Conservation (phyloP, 371 early-diverging fungal genomes). For the Choanephora cucurbitarum region DNA sequence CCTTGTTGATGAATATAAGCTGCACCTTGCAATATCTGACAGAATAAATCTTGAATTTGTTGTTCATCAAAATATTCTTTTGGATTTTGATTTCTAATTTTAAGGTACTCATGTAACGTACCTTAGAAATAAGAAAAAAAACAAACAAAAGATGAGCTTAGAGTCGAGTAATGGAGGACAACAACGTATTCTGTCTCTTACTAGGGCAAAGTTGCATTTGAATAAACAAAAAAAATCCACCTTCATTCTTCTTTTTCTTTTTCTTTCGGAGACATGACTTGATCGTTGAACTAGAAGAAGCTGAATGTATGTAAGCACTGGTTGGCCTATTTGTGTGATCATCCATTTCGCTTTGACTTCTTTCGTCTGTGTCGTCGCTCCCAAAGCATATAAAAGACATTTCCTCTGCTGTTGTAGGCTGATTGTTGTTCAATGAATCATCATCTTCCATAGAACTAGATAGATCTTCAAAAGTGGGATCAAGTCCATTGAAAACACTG, state of each 20-base stretch:
- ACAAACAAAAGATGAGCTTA: not conserved
- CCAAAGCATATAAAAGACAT: not conserved
- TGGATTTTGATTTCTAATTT: constrained; percentile 31
- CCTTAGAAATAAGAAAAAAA: constrained; percentile 27
- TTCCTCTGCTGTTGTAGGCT: not conserved
- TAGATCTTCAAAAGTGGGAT: constrained; percentile 13
- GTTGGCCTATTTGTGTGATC: not conserved
- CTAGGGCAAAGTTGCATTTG: constrained; percentile 89
- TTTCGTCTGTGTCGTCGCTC: not conserved
- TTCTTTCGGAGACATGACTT: not conserved
- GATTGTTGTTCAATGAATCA: not conserved
- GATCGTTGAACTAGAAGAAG: not conserved
- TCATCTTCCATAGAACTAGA: not conserved
- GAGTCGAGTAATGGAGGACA: no score
- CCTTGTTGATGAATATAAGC: constrained; percentile 74
- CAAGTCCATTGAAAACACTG: constrained; percentile 13
- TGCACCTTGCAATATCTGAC: constrained; percentile 64
- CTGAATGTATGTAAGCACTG: not conserved
- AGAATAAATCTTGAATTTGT: constrained; percentile 50
- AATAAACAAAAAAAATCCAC: constrained; percentile 71
- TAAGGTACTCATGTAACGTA: constrained; percentile 49
- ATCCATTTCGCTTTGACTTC: not conserved
- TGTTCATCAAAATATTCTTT: constrained; percentile 26
- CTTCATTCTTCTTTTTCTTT: constrained; percentile 1
- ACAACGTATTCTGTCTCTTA: no score